Percentiles rank a stretch among this genome's conserved stretches.
Conservation (phyloP, 202 grass and related monocot genomes). For the Carex arenaria region DNA sequence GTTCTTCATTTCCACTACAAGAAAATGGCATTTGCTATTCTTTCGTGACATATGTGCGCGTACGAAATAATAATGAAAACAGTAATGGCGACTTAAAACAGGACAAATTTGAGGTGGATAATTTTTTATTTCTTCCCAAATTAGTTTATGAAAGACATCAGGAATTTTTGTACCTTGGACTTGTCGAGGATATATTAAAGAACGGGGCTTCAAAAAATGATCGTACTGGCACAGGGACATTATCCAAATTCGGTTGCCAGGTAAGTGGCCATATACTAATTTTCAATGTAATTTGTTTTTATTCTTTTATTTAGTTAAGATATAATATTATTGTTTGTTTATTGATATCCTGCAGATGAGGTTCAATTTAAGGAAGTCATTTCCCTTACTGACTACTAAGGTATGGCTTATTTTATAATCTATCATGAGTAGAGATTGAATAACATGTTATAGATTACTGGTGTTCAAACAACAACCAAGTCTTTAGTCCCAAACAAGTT, state of each 20-base stretch:
- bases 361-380: constrained; percentile 85
- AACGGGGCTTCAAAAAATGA: constrained; percentile 69
- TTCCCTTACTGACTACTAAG: constrained; percentile 90
- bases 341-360: constrained; percentile 45
- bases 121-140: constrained; percentile 73
- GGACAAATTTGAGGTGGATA: constrained; percentile 57
- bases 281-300: background rate
- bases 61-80: constrained; percentile 39
- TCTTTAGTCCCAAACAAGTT: no score
- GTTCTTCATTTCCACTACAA: constrained; percentile 65
- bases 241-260: constrained; percentile 95
- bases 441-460: background rate
- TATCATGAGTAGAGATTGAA: background rate
- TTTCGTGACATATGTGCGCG: constrained; percentile 64
- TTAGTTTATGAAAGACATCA: constrained; percentile 62
- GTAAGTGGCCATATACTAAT: constrained; percentile 28
- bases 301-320: background rate
- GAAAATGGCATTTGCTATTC: constrained; percentile 72
- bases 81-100: constrained; percentile 31
- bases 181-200: constrained; percentile 73
- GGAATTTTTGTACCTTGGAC: constrained; percentile 75
- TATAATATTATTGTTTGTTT: constrained; percentile 19
- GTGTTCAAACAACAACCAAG: background rate
- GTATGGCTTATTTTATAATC: constrained; percentile 22
- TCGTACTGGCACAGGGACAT: constrained; percentile 79